Conservation (phyloP, 163 green algal genomes). For the Volvox carteri region DNA sequence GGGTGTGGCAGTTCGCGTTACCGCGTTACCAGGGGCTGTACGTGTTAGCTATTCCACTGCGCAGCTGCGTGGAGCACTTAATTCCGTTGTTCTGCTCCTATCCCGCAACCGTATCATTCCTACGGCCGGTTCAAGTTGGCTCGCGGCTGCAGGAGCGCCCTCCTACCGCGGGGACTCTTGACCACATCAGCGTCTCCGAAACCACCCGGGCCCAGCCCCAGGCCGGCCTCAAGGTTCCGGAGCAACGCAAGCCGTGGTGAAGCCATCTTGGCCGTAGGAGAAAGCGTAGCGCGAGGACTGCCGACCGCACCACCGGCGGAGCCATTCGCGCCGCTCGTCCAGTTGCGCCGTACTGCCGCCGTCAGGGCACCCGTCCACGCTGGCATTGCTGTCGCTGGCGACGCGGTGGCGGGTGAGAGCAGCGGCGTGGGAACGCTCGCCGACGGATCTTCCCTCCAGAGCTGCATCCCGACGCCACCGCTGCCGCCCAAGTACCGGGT, state of each 20-base stretch:
- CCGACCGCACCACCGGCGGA: background rate
- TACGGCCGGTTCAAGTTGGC: background rate
- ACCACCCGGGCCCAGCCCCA: background rate
- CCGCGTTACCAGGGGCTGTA: too few relatives aligned
- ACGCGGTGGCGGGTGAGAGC: background rate
- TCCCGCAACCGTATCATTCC: too few relatives aligned
- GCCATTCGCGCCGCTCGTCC: background rate
- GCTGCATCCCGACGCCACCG: background rate
- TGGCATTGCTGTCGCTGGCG: background rate
- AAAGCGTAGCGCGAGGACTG: background rate
- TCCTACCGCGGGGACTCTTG: conserved; percentile 35
- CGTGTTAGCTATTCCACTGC: too few relatives aligned
- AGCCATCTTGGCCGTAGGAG: background rate
- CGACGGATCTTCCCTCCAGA: background rate
- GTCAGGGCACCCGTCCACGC: background rate
- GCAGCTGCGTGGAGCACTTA: too few relatives aligned
- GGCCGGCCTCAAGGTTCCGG: background rate
- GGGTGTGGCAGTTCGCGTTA: too few relatives aligned
- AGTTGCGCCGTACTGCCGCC: background rate
- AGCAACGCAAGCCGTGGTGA: conserved; percentile 4
- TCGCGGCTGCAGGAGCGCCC: background rate
- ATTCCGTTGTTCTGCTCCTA: too few relatives aligned
- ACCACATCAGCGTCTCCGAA: background rate
- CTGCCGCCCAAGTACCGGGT: background rate
- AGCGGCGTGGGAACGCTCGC: background rate